Conservation (phyloP, 2,329 filamentous ascomycete genomes). For the Corynespora cassiicola region DNA sequence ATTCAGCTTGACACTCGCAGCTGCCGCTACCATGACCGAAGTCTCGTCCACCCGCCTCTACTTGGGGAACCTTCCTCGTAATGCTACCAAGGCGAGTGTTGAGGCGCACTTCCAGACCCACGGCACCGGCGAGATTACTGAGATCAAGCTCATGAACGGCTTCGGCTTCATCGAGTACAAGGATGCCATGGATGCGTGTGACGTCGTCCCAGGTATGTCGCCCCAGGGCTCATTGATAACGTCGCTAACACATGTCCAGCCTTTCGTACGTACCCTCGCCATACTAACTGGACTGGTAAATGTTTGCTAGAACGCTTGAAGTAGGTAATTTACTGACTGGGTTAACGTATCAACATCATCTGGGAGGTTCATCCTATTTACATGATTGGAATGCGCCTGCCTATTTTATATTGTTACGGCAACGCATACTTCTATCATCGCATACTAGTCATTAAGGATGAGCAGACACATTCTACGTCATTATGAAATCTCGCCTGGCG, state of each 20-base stretch:
- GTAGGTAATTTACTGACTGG: no score
- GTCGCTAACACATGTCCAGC: constrained; percentile 49
- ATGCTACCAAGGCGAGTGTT: constrained; percentile 95
- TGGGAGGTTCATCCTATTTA: no score
- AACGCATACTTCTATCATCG: no score
- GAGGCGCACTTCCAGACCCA: constrained; percentile 94
- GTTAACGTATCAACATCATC: no score
- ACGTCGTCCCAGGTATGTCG: constrained; percentile 92
- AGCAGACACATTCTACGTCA: no score
- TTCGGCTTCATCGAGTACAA: constrained; percentile 99
- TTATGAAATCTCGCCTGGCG: no score
- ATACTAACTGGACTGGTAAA: no score
- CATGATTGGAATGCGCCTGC: no score
- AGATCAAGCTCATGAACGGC: constrained; percentile 99
- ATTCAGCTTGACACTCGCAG: no score
- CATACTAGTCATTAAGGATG: no score
- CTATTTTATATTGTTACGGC: no score
- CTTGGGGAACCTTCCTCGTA: constrained; percentile 95
- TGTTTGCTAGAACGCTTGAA: no score
- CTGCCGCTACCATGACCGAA: constrained; percentile 71
- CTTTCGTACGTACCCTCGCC: constrained; percentile 64
- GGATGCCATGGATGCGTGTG: constrained; percentile 95
- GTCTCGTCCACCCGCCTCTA: constrained; percentile 96
- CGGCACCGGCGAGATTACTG: constrained; percentile 95
- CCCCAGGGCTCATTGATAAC: constrained; percentile 11